These are phyloP conservation scores for Neonectria neomacrospora DNA, from an alignment of 2,329 filamentous ascomycete genomes.

Conservation along the genomic window DNA sequence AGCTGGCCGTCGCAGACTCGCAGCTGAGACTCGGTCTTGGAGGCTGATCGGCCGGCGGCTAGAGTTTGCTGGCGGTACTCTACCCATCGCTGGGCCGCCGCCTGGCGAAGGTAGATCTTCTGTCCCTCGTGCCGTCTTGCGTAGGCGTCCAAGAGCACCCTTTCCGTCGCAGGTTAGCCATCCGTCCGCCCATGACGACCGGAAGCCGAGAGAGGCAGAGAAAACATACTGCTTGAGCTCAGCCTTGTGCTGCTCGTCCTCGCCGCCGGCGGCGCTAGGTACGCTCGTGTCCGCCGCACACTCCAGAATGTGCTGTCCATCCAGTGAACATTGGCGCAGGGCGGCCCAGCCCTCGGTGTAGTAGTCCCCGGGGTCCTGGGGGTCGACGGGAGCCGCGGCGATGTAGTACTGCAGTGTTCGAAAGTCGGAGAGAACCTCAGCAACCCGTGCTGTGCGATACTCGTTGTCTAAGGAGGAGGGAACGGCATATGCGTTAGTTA, in stretches of 20 bases:
- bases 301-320: constrained; percentile 73
- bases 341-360: constrained; percentile 72
- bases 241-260: constrained; percentile 69
- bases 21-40: constrained; percentile 60
- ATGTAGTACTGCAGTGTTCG: constrained; percentile 71
- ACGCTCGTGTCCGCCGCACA: constrained; percentile 71
- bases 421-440: constrained; percentile 71
- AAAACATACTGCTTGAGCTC: constrained; percentile 69
- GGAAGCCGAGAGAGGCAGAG: neutral
- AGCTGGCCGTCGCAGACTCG: constrained; percentile 67
- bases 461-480: constrained; percentile 64
- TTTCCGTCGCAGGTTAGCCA: constrained; percentile 43
- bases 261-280: constrained; percentile 62
- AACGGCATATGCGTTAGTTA: constrained; percentile 35
- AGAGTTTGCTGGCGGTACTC: constrained; percentile 64
- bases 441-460: constrained; percentile 68
- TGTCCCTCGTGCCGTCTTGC: constrained; percentile 71
- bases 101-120: constrained; percentile 72
- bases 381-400: constrained; percentile 65
- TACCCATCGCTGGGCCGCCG: constrained; percentile 69
- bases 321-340: constrained; percentile 69
- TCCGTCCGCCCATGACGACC: neutral
- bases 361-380: constrained; percentile 66
- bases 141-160: constrained; percentile 69
- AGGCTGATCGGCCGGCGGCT: constrained; percentile 60